Conservation (phyloP, 257 asterid species). For the Eucommia ulmoides region DNA sequence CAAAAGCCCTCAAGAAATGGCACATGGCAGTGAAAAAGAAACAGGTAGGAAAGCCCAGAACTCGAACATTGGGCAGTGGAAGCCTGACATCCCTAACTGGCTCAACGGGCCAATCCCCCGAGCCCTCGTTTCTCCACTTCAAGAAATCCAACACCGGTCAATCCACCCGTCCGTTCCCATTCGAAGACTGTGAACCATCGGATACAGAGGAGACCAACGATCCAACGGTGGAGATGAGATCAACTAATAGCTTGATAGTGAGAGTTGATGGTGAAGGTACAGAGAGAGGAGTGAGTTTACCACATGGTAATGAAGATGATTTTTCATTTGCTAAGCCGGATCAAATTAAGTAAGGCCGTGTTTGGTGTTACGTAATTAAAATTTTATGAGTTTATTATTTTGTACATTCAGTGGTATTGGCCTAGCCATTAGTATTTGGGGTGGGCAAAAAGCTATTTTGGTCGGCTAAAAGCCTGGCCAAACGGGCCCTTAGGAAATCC, state of each 20-base stretch:
- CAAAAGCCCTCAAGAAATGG: slow-evolving; percentile 18
- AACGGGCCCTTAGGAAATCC: no score
- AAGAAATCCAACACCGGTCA: slow-evolving; percentile 57
- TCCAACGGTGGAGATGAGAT: slow-evolving; percentile 32
- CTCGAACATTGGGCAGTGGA: slow-evolving; percentile 41
- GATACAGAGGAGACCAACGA: slow-evolving; percentile 50
- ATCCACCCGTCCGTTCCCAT: slow-evolving; percentile 26
- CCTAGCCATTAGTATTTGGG: no score
- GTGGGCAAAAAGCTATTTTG: no score
- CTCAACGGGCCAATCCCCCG: slow-evolving; percentile 41
- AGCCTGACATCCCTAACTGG: slow-evolving; percentile 60
- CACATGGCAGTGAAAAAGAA: slow-evolving; percentile 15
- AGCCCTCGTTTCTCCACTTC: slow-evolving; percentile 54
- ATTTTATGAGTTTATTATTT: no score
- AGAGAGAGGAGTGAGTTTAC: slow-evolving; percentile 15
- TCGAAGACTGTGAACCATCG: slow-evolving; percentile 32
- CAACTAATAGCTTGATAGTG: slow-evolving; percentile 29
- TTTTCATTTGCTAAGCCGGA: slow-evolving; percentile 71
- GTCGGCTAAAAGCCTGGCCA: no score
- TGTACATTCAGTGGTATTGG: no score
- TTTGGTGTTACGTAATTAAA: no score
- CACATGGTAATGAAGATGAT: slow-evolving; percentile 29
- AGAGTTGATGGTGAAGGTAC: slow-evolving; percentile 18
- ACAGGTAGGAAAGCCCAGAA: slow-evolving; percentile 21
- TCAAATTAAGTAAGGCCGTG: no score